Evolutionary conservation across 495 filamentous ascomycete genomes (phyloP).

Genomic region (Friedmanniomyces simplex): DNA sequence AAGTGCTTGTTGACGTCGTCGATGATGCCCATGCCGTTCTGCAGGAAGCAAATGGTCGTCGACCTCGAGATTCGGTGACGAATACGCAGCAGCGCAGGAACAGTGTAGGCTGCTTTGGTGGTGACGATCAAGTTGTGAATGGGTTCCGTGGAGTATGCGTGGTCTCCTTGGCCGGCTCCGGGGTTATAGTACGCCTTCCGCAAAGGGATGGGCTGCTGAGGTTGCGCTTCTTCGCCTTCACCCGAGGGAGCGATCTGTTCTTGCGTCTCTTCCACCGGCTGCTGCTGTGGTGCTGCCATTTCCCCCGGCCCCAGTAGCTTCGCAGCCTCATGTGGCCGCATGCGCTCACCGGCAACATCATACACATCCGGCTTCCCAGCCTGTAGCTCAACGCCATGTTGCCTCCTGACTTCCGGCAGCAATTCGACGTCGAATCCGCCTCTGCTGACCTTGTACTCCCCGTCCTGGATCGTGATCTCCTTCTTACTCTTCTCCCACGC

Average conservation of each 20-base stretch:
- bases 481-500: slow-evolving; percentile 28
- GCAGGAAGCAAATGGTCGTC: slow-evolving; percentile 70
- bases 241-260: neutral
- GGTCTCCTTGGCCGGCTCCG: neutral
- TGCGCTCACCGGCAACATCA: slow-evolving; percentile 1
- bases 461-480: slow-evolving; percentile 31
- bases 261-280: neutral
- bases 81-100: slow-evolving; percentile 47
- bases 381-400: slow-evolving; percentile 15
- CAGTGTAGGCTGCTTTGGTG: slow-evolving; percentile 46
- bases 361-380: slow-evolving; percentile 3
- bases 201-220: neutral
- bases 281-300: neutral
- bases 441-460: slow-evolving; percentile 30
- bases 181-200: neutral
- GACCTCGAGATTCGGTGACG: slow-evolving; percentile 53
- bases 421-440: slow-evolving; percentile 45
- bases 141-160: slow-evolving; percentile 27
- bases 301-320: neutral
- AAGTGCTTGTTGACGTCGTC: slow-evolving; percentile 57
- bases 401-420: neutral
- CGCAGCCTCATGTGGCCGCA: slow-evolving; percentile 15
- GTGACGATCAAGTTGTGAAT: slow-evolving; percentile 75
- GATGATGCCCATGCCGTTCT: slow-evolving; percentile 72
- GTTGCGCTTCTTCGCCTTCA: neutral